Base-by-base conservation (phyloP, 257 asterid genomes). In the Scutellaria galericulata region DNA sequence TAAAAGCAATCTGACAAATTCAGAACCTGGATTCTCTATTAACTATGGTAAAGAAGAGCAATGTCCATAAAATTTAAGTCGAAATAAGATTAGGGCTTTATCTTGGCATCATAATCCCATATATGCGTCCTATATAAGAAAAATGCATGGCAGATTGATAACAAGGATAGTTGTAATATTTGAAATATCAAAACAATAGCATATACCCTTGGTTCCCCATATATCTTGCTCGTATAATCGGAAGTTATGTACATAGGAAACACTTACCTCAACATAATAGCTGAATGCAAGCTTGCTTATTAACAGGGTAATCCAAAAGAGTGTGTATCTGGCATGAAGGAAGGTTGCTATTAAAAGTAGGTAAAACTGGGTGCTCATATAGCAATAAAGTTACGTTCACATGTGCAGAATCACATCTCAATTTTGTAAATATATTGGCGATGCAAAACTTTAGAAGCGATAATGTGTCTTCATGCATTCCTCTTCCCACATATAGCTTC, bases 261-360 rank as follows among this genome's bases (percentile, higher is more conserved):
- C 74, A 41, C 52, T 78, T 78, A 95, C 99, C 97, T 95, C 99
- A 68, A 95, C 96, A 86, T 90, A 95, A 81, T 90, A 95, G 92
- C 99, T 95, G 89, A 95, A 95, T 59, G 96, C 93, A 55, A 95
- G 89, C 85, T 95, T 95, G 96, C 96, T 80, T 83, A 92, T 90
- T 69, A 95, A 74, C 76, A 95, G 87, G 78, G 90, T 84, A 77
- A 92, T 76, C 99, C 99, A 95, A 83, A 90, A 92, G 68, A 95
- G 88, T 5, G 99, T 87, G 87, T 95, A 95, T 70, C 98, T 95
- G 83, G 71, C n/a, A 76, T 64, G 73, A 77, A 75, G 11, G 20
- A 71, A 77, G 57, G 37, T 9, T 65, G 4, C 40, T 8, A 18
- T 59, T 57, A 72, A 60, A 50, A 40, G 20, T n/a, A 58, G 46